A percentile compares a stretch with the other conserved stretches of the same genome.
These are phyloP conservation scores for Actinidia chinensis DNA, from an alignment of 179 eudicot genomes.

Conservation along the genomic window DNA sequence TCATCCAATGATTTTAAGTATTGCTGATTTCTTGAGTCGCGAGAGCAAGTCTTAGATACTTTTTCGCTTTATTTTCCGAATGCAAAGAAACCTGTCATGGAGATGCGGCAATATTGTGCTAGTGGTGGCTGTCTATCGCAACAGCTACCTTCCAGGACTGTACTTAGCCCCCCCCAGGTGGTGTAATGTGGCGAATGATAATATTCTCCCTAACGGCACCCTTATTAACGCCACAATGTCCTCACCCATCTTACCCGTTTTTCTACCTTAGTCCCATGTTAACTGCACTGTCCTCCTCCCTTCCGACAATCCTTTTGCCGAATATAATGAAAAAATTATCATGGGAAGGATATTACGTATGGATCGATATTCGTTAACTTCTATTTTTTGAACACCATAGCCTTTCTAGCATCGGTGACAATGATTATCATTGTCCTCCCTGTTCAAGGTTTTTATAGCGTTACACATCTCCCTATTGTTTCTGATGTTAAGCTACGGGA, in stretches of 20 bases:
- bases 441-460: neutral
- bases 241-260: no score
- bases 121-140: neutral
- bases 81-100: neutral
- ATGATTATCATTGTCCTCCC: neutral
- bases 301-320: no score
- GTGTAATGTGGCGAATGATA: neutral
- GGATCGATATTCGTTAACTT: neutral
- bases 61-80: no score
- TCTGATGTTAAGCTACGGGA: neutral
- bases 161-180: neutral
- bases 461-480: neutral
- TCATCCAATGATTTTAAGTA: neutral
- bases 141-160: neutral
- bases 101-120: neutral
- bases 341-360: no score
- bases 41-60: neutral
- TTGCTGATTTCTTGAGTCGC: neutral
- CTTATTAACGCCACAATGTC: no score
- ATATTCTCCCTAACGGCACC: no score
- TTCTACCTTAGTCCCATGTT: no score
- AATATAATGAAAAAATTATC: no score
- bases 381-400: neutral
- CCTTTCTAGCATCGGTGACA: neutral
- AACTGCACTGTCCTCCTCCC: no score